Base-by-base conservation (phyloP, 2,329 filamentous ascomycete genomes). In the Pezicula carpinea region DNA sequence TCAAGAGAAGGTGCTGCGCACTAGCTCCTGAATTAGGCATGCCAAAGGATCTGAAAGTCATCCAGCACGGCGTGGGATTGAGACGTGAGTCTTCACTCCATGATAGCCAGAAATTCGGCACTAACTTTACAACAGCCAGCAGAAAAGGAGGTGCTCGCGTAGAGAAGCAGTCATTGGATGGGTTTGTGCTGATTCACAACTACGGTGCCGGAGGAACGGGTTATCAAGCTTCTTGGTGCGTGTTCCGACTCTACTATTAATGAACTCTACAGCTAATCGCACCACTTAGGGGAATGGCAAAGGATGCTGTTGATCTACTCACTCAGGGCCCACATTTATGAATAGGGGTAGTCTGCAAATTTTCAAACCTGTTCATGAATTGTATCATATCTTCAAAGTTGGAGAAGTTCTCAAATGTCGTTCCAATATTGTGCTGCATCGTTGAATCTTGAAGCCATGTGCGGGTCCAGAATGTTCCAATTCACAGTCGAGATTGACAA, bases 121-220 rank as follows among this genome's bases (percentile, higher is more conserved):
- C 17, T 29, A 26, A 53, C 40, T 33, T 15, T 41, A 10, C n/a
- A 33, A 33, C 33, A 57, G 53, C 55, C 23, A 53, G 53, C n/a
- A 43, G 56, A n/a, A 54, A 54, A 47, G 52, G 60, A 8, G 65
- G 65, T 6, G 53, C 63, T n/a, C 56, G 65, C 23, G 47, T 66
- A 6, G 63, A 66, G 48, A 46, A 57, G 1, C 68, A 64, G 35
- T 43, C 42, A 11, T 55, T 49, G 11, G 50, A 51, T 4, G 48
- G 40, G 3, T 47, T 39, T 4, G 19, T 58, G 15, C 49, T 67
- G 1, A 53, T 72, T 3, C 69, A 71, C 52, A 71, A 71, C 44
- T 72, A 74, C 50, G 71, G 71, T 5, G 70, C 70, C 5, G 69
- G 70, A 1, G 70, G 70, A 8, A 70, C 70, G 2, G 71, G 70